Conservation (phyloP, 164 flowering plant genomes). For the Malania oleifera region DNA sequence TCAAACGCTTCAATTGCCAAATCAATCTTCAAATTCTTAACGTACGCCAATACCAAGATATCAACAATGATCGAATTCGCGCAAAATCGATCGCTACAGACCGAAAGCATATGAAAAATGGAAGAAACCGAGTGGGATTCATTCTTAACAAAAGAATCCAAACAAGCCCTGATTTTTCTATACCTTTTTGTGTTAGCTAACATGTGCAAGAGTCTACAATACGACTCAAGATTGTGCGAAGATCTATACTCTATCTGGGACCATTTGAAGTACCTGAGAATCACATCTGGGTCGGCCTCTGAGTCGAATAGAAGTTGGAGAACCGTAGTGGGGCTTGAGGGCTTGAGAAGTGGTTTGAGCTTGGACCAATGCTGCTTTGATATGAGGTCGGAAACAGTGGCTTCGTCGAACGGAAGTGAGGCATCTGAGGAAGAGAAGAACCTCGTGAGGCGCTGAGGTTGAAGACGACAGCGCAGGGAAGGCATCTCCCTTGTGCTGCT, state of each 20-base stretch:
- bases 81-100: conserved; percentile 20
- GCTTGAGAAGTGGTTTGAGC: conserved; percentile 29
- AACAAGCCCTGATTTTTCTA: conserved; percentile 32
- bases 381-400: conserved; percentile 27
- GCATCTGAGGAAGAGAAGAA: conserved; percentile 12
- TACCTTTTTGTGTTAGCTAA: conserved; percentile 31
- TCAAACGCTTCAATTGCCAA: conserved; percentile 51
- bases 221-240: conserved; percentile 28
- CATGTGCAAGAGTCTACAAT: conserved; percentile 27
- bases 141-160: conserved; percentile 34
- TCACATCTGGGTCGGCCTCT: conserved; percentile 21
- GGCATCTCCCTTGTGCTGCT: too few species aligned
- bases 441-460: too few species aligned
- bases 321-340: conserved; percentile 17
- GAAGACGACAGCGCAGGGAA: too few species aligned
- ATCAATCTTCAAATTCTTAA: conserved; percentile 24
- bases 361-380: conserved; percentile 42
- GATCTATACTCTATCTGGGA: conserved; percentile 27
- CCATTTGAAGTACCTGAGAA: conserved; percentile 44
- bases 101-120: conserved; percentile 39
- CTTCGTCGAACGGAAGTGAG: conserved; percentile 4
- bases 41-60: conserved; percentile 52
- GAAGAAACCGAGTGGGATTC: conserved; percentile 24
- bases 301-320: conserved; percentile 32
- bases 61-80: conserved; percentile 37